Conservation (phyloP, 257 asterid genomes). For the Fraxinus quadrangulata region DNA sequence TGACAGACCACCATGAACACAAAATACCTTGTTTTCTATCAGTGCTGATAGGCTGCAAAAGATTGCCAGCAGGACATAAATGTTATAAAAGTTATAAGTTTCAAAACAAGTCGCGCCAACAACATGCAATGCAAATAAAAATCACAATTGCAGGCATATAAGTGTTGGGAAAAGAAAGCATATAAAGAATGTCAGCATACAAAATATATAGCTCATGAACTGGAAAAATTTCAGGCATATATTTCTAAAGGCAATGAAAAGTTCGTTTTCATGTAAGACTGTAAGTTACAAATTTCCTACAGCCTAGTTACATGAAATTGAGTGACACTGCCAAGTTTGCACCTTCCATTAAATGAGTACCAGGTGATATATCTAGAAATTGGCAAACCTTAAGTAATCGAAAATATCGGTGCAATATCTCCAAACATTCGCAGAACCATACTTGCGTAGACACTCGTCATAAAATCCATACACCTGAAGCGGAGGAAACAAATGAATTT, state of each 20-base stretch:
- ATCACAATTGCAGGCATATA: neutral
- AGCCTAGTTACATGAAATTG: slow-evolving; percentile 7
- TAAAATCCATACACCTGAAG: slow-evolving; percentile 93
- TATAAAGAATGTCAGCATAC: neutral
- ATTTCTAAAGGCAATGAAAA: neutral
- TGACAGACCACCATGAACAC: slow-evolving; percentile 96
- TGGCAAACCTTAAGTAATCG: slow-evolving; percentile 83
- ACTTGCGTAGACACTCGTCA: slow-evolving; percentile 96
- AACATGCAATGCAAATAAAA: neutral
- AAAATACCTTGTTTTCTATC: slow-evolving; percentile 85
- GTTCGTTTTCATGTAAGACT: slow-evolving; percentile 7
- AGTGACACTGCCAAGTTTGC: slow-evolving; percentile 6
- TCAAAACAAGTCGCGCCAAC: slow-evolving; percentile 16
- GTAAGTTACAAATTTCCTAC: neutral
- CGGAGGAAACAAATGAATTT: slow-evolving; percentile 24
- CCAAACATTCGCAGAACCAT: slow-evolving; percentile 94
- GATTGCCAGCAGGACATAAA: slow-evolving; percentile 28
- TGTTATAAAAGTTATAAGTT: slow-evolving; percentile 17
- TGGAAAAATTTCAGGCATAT: neutral
- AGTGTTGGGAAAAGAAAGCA: slow-evolving; percentile 12
- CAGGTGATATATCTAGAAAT: slow-evolving; percentile 25
- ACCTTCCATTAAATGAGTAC: slow-evolving; percentile 17
- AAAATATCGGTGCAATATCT: slow-evolving; percentile 97
- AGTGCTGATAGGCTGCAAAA: slow-evolving; percentile 87
- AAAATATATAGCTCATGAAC: neutral